Percentiles rank a stretch among this genome's conserved stretches.
These are phyloP conservation scores for Aspergillus steynii DNA, from an alignment of 495 filamentous ascomycete species.

Conservation along the genomic window DNA sequence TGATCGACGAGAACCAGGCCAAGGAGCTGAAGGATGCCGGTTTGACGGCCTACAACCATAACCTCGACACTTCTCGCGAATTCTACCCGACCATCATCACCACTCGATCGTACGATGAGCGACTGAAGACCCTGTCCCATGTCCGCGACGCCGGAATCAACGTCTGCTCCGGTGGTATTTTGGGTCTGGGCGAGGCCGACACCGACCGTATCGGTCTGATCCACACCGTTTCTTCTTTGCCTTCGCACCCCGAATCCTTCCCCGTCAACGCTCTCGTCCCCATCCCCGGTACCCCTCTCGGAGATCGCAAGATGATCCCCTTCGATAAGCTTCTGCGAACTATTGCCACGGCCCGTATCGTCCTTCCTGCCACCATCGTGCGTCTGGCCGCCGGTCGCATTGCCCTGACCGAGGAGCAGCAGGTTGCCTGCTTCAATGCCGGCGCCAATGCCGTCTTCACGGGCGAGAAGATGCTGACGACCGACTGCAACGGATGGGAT, in stretches of 20 bases:
- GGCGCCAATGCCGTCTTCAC: slow-evolving; percentile 89
- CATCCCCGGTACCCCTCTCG: slow-evolving; percentile 81
- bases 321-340: slow-evolving; percentile 74
- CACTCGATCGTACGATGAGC: slow-evolving; percentile 80
- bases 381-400: slow-evolving; percentile 78
- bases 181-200: slow-evolving; percentile 74
- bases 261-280: slow-evolving; percentile 85
- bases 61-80: slow-evolving; percentile 83
- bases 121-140: slow-evolving; percentile 68
- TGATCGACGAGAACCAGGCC: slow-evolving; percentile 78
- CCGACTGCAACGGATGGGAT: slow-evolving; percentile 84
- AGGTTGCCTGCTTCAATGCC: slow-evolving; percentile 79
- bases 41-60: slow-evolving; percentile 87
- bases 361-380: slow-evolving; percentile 80
- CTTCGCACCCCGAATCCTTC: slow-evolving; percentile 77
- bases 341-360: slow-evolving; percentile 73
- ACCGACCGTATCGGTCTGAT: slow-evolving; percentile 77
- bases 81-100: slow-evolving; percentile 81
- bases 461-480: slow-evolving; percentile 90
- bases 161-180: slow-evolving; percentile 81
- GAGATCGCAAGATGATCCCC: slow-evolving; percentile 64
- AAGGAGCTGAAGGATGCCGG: slow-evolving; percentile 78
- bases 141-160: slow-evolving; percentile 81
- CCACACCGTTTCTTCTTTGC: slow-evolving; percentile 73
- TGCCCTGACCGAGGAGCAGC: slow-evolving; percentile 77